These are phyloP conservation scores for Trichoderma parareesei DNA, from an alignment of 495 filamentous ascomycete genomes.

Conservation along the genomic window DNA sequence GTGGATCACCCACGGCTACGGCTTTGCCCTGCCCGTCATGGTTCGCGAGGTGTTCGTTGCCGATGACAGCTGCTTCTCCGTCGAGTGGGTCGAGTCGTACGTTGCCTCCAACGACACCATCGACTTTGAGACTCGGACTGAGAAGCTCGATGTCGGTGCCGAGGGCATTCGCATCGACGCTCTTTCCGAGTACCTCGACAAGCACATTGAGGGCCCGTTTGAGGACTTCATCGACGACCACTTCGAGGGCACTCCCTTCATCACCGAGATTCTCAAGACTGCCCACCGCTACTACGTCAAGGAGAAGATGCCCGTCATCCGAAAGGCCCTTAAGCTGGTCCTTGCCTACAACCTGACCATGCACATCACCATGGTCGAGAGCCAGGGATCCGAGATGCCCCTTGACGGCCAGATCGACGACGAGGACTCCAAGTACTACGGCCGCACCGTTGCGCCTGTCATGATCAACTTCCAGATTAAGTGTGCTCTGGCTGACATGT, in stretches of 20 bases:
- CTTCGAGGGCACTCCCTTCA: constrained; percentile 86
- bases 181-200: constrained; percentile 82
- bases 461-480: constrained; percentile 99
- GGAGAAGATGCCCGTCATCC: constrained; percentile 73
- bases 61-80: constrained; percentile 83
- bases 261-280: constrained; percentile 90
- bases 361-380: constrained; percentile 87
- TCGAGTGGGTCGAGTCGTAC: constrained; percentile 81
- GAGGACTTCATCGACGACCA: constrained; percentile 89
- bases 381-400: constrained; percentile 67
- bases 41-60: constrained; percentile 85
- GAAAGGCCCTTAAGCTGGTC: constrained; percentile 84
- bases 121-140: constrained; percentile 75
- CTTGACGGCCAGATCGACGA: constrained; percentile 75
- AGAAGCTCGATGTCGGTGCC: constrained; percentile 73
- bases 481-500: constrained; percentile 88
- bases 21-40: constrained; percentile 76
- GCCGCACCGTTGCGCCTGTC: constrained; percentile 83
- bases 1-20: constrained; percentile 85
- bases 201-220: constrained; percentile 80
- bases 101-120: constrained; percentile 57
- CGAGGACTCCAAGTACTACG: constrained; percentile 67
- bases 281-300: constrained; percentile 82
- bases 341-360: constrained; percentile 88
- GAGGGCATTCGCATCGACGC: constrained; percentile 70